phyloP scores from a whole-genome alignment of 495 filamentous ascomycete species.

The Penicillium manginii region DNA sequence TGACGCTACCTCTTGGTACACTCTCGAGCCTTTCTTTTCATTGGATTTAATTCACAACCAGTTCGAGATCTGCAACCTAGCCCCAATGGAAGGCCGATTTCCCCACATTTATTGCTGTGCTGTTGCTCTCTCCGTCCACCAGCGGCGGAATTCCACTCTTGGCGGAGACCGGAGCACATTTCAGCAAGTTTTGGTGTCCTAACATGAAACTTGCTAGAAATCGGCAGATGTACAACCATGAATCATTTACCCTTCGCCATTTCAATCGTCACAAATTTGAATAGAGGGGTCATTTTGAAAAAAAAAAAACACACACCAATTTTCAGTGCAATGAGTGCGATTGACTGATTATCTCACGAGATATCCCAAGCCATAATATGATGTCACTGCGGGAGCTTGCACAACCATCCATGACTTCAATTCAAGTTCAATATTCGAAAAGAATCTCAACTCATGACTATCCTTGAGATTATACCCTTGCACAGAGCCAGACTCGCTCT shows the following conservation, averaged over 20 bases:
- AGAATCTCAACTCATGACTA: background rate
- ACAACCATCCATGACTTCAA: conserved; percentile 2
- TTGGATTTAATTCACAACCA: conserved; percentile 6
- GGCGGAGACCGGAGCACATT: conserved; percentile 9
- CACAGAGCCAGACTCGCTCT: background rate
- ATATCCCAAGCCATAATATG: conserved; percentile 1
- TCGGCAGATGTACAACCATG: too few species aligned
- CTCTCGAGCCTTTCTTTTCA: too few species aligned
- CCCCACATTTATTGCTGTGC: conserved; percentile 18
- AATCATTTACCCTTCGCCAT: too few species aligned
- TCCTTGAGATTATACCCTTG: background rate
- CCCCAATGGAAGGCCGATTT: background rate
- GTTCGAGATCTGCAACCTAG: conserved; percentile 13
- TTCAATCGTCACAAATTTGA: too few species aligned
- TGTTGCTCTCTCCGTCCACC: conserved; percentile 7
- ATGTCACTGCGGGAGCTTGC: conserved; percentile 17
- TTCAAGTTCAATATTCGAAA: background rate
- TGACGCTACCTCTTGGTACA: background rate
- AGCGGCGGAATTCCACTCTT: conserved; percentile 9
- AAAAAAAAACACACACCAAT: background rate
- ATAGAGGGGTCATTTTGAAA: background rate
- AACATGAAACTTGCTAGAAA: background rate
- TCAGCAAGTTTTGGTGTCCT: background rate
- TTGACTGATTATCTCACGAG: background rate
- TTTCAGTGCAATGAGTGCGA: background rate